Conservation (phyloP, 805 yeast species). For the Naumovozyma baii region DNA sequence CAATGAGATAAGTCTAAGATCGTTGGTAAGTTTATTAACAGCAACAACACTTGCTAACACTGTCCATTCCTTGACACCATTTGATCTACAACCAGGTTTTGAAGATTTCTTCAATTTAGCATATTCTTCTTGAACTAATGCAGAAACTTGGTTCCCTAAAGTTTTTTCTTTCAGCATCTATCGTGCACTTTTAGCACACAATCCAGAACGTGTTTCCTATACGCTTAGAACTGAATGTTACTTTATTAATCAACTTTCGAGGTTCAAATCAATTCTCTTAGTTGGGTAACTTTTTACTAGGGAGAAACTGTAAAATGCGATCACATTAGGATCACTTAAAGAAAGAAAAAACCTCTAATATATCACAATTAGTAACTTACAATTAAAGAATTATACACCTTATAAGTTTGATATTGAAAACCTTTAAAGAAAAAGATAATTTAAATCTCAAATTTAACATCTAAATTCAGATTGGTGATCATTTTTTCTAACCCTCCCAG, state of each 20-base stretch:
- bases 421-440: too few species aligned
- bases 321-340: too few species aligned
- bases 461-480: constrained; percentile 34
- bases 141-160: constrained; percentile 16
- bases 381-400: too few species aligned
- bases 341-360: too few species aligned
- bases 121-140: constrained; percentile 22
- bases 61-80: constrained; percentile 73
- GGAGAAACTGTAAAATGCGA: too few species aligned
- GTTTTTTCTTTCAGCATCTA: neutral
- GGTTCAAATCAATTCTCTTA: neutral
- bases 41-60: constrained; percentile 68
- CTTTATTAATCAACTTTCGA: too few species aligned
- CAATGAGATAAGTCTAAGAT: constrained; percentile 36
- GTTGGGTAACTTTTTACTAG: neutral
- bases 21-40: constrained; percentile 11
- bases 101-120: constrained; percentile 33
- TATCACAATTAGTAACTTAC: too few species aligned
- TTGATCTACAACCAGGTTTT: constrained; percentile 51
- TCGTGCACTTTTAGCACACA: too few species aligned
- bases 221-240: too few species aligned
- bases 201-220: too few species aligned
- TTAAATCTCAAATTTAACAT: constrained; percentile 32
- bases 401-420: too few species aligned
- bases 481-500: constrained; percentile 50